Percentiles rank a stretch among this genome's conserved stretches.
phyloP scores from a whole-genome alignment of 306 rosid species.

The Vigna unguiculata region DNA sequence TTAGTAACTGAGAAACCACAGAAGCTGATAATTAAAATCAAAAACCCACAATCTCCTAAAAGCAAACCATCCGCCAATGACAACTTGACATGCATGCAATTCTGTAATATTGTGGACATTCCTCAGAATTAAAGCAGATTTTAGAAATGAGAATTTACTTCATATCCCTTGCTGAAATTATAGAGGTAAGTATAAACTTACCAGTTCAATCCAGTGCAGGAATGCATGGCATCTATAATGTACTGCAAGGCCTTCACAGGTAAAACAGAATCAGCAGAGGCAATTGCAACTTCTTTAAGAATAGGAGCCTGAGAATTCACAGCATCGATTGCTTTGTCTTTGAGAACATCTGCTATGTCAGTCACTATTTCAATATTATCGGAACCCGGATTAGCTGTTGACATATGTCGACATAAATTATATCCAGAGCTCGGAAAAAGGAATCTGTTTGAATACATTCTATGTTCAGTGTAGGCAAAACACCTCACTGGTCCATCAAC shows the following conservation, averaged over 20 bases:
- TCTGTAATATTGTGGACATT: not conserved
- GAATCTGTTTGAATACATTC: conserved; percentile 24
- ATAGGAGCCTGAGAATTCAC: conserved; percentile 64
- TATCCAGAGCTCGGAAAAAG: conserved; percentile 53
- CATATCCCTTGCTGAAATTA: not conserved
- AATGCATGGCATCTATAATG: conserved; percentile 74
- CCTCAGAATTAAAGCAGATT: not conserved
- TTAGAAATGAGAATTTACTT: not conserved
- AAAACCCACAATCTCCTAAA: not conserved
- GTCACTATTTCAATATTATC: conserved; percentile 57
- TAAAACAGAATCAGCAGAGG: conserved; percentile 90
- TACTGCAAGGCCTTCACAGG: conserved; percentile 82
- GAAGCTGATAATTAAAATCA: not conserved
- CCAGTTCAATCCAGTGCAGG: conserved; percentile 79
- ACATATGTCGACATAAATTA: conserved; percentile 72
- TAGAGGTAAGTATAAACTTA: conserved; percentile 44
- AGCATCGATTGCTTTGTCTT: conserved; percentile 59
- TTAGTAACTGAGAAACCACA: not conserved
- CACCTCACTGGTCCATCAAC: conserved; percentile 47
- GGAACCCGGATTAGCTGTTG: conserved; percentile 62
- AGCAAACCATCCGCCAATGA: not conserved
- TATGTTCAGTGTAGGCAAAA: conserved; percentile 39
- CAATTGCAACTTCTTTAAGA: conserved; percentile 77
- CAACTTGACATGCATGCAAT: not conserved
- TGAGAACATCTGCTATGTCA: conserved; percentile 70